Conservation (phyloP, 192 early-diverging fungal genomes). For the Phycomyces nitens region DNA sequence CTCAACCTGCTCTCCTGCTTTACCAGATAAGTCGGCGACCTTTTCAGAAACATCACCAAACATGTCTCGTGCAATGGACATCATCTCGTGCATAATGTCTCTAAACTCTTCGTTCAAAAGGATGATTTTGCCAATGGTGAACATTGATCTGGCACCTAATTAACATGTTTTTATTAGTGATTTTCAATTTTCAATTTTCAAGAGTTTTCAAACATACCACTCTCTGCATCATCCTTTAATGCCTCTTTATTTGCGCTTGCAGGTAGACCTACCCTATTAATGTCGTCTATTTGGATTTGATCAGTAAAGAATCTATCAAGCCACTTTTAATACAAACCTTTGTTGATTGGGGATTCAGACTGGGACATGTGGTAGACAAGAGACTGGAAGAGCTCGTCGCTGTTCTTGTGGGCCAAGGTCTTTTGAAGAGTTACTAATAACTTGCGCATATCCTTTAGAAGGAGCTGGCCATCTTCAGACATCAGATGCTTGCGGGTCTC, state of each 20-base stretch:
- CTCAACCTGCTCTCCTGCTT: constrained; percentile 18
- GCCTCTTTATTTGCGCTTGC: too few relatives aligned
- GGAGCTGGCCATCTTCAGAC: constrained; percentile 33
- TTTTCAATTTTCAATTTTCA: not conserved
- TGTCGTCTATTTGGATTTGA: too few relatives aligned
- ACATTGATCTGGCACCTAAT: constrained; percentile 5
- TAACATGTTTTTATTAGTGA: not conserved
- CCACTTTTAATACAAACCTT: constrained; percentile 2
- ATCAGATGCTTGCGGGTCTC: constrained; percentile 38
- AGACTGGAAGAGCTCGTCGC: constrained; percentile 39
- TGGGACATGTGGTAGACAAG: constrained; percentile 37
- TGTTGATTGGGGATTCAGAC: constrained; percentile 10
- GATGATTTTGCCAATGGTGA: constrained; percentile 34
- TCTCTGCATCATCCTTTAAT: not conserved
- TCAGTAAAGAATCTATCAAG: too few relatives aligned
- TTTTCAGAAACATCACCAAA: not conserved
- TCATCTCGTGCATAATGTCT: constrained; percentile 30
- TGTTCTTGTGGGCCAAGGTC: constrained; percentile 35
- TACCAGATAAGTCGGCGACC: constrained; percentile 24
- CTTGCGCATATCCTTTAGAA: constrained; percentile 38
- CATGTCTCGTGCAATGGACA: constrained; percentile 33
- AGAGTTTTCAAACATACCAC: not conserved
- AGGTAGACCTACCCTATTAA: too few relatives aligned
- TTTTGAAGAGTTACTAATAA: constrained; percentile 32
- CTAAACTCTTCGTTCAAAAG: constrained; percentile 39